A percentile compares a stretch with the other conserved stretches of the same genome.
phyloP scores from a whole-genome alignment of 306 rosid genomes.

The Prinsepia uniflora region DNA sequence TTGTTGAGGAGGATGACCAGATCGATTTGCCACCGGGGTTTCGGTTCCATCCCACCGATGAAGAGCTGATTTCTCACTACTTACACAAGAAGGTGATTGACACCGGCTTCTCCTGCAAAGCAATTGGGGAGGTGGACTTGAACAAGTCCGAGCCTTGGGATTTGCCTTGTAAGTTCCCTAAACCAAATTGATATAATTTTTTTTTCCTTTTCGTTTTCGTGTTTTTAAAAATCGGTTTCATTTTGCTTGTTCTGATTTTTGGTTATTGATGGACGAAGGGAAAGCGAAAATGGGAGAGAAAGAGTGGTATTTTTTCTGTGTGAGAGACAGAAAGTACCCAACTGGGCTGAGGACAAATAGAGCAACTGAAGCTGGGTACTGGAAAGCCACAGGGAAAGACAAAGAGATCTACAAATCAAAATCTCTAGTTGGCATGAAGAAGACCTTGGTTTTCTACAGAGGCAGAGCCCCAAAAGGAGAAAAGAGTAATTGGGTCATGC shows the following conservation, averaged over 20 bases:
- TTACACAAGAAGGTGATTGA: slow-evolving; percentile 61
- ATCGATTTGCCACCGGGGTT: slow-evolving; percentile 83
- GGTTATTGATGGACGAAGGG: slow-evolving; percentile 34
- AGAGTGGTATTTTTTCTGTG: slow-evolving; percentile 97
- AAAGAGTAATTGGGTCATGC: slow-evolving; percentile 94
- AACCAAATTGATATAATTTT: not conserved
- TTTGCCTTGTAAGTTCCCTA: slow-evolving; percentile 62
- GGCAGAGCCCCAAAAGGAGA: slow-evolving; percentile 99
- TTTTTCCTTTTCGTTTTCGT: not conserved
- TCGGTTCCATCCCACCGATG: slow-evolving; percentile 94
- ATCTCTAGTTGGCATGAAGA: slow-evolving; percentile 92
- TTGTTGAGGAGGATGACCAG: slow-evolving; percentile 41
- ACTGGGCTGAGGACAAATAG: slow-evolving; percentile 93
- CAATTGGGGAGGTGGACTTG: slow-evolving; percentile 93
- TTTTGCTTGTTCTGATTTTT: not conserved
- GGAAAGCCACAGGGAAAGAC: slow-evolving; percentile 98
- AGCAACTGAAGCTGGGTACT: slow-evolving; percentile 90
- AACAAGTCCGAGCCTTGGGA: slow-evolving; percentile 99
- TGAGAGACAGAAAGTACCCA: slow-evolving; percentile 89
- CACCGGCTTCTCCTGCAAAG: slow-evolving; percentile 50
- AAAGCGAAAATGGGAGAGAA: slow-evolving; percentile 97
- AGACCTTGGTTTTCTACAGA: slow-evolving; percentile 82
- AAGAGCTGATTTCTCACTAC: slow-evolving; percentile 89
- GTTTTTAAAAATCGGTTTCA: not conserved
- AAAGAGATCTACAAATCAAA: slow-evolving; percentile 80